These are phyloP conservation scores for Fusarium pseudograminearum DNA, from an alignment of 2,329 filamentous ascomycete genomes.

Conservation along the genomic window DNA sequence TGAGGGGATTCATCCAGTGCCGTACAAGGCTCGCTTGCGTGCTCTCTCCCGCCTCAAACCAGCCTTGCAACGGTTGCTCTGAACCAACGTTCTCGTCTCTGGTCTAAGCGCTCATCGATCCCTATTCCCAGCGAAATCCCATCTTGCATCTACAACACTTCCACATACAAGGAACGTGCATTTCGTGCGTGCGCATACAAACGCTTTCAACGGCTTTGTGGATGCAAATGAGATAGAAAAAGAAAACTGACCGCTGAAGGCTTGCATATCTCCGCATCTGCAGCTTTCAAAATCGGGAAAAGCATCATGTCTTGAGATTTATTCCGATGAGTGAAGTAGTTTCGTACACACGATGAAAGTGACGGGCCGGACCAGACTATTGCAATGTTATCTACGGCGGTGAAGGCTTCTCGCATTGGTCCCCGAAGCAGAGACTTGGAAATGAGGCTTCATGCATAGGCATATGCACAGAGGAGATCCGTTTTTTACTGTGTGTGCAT, in stretches of 20 bases:
- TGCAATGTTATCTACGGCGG: conserved; percentile 28
- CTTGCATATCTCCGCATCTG: conserved; percentile 36
- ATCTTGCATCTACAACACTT: conserved; percentile 39
- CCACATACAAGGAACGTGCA: conserved; percentile 33
- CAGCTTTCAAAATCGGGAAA: conserved; percentile 17
- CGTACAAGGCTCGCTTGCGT: conserved; percentile 8
- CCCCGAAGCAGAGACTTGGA: conserved; percentile 7
- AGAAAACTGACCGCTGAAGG: conserved; percentile 4
- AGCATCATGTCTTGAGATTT: conserved; percentile 1
- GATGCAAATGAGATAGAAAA: conserved; percentile 17
- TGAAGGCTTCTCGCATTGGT: conserved; percentile 31
- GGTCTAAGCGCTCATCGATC: conserved; percentile 25
- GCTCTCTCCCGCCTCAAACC: conserved; percentile 19
- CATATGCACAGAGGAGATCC: conserved; percentile 20
- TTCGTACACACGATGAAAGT: background rate
- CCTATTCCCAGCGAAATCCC: conserved; percentile 27
- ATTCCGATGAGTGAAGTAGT: background rate
- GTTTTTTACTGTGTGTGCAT: conserved; percentile 9
- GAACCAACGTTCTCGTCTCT: conserved; percentile 21
- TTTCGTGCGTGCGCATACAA: conserved; percentile 18
- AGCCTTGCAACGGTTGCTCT: conserved; percentile 33
- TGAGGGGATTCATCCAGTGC: conserved; percentile 7
- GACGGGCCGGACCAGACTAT: conserved; percentile 6
- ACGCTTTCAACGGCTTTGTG: conserved; percentile 34
- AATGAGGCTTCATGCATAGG: conserved; percentile 34